Evolutionary conservation across 164 flowering plant species (phyloP), one percentile per base, ranked within the genome.

Genomic region (Cinnamomum chago): DNA sequence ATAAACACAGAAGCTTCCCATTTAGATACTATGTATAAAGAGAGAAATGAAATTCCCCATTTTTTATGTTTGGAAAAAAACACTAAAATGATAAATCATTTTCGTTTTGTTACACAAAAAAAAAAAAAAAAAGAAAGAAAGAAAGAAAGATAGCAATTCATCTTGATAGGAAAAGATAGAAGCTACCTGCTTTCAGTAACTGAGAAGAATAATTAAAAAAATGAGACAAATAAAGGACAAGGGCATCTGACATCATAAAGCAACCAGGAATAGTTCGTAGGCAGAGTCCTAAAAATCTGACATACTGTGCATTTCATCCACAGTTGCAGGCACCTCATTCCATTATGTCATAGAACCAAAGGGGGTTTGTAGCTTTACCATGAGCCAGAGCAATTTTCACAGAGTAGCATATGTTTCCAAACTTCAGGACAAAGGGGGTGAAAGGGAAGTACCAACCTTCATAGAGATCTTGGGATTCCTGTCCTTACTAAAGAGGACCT

Each of bases 381-480:
- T 33, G 24, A 24, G 25, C 67, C 25, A 7, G 67, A 10, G 3
- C 28, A 3, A 64, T 22, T 64, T 64, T 64, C 28, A 23, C 5
- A 64, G 24, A 64, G 28, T 23, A 64, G 67, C 17, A 64, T 13
- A 13, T 25, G 28, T 25, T 22, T 25, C 28, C 22, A 24, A 64
- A n/a, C 22, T 60, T n/a, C 64, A 6, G 18, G 28, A 25, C 67
- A 64, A 13, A 13, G 47, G 28, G 33, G 50, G 28, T 24, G 68
- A 58, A 58, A 50, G 55, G 50, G 11, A 12, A 74, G 70, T 76
- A 70, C 81, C 73, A 77, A 95, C 99, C 98, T 93, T 88, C 81
- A 81, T 73, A n/a, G 98, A 92, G 74, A 95, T 85, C 84, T 87
- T 90, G 81, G 88, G 85, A 66, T 78, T 85, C 84, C 87, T 90